phyloP scores from a whole-genome alignment of 2,329 filamentous ascomycete species.

The Cercospora nicotianae region DNA sequence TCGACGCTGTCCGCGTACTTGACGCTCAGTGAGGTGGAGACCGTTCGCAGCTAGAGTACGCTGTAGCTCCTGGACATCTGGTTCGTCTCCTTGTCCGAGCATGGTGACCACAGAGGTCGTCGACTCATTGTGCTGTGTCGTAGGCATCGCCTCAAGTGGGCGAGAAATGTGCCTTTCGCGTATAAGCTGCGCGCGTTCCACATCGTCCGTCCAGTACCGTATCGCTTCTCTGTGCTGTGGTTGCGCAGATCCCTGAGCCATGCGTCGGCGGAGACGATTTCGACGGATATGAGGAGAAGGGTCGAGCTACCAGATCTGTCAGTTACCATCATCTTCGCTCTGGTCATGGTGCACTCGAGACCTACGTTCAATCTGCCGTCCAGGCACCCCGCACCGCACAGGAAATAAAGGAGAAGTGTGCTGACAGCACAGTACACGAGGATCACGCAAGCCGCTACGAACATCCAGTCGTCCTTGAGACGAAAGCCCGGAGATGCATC shows the following conservation, averaged over 20 bases:
- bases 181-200: not conserved
- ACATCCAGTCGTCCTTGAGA: not conserved
- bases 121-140: not conserved
- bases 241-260: not conserved
- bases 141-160: not conserved
- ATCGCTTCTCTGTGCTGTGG: not conserved
- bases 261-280: not conserved
- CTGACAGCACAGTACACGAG: constrained; percentile 11
- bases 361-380: constrained; percentile 12
- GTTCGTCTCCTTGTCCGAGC: constrained; percentile 17
- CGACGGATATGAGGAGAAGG: not conserved
- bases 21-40: constrained; percentile 12
- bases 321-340: not conserved
- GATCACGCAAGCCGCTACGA: not conserved
- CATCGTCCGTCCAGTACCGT: not conserved
- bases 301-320: not conserved
- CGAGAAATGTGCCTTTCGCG: not conserved
- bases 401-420: constrained; percentile 1
- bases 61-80: not conserved
- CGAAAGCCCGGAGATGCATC: not conserved
- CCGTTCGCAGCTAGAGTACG: not conserved
- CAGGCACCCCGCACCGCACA: constrained; percentile 9
- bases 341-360: not conserved
- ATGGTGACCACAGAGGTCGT: constrained; percentile 9
- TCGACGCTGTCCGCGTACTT: constrained; percentile 9